Evolutionary conservation across 768 basidiomycete genomes (phyloP).

Genomic region (Boletales sp.): DNA sequence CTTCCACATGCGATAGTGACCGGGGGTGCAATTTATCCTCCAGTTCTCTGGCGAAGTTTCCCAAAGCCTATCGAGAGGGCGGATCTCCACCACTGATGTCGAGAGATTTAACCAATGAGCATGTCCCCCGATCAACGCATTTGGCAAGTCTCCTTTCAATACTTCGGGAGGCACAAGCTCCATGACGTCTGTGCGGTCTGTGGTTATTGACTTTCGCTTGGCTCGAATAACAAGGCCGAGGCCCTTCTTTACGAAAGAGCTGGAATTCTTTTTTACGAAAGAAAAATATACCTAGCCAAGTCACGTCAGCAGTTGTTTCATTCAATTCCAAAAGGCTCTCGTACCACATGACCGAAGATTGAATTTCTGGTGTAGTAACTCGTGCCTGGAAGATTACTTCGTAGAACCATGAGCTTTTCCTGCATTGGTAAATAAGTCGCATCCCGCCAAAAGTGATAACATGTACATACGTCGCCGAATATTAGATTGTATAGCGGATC

Average conservation of each 20-base stretch:
- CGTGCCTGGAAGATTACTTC: too few species aligned
- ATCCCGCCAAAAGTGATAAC: too few species aligned
- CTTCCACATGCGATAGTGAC: background rate
- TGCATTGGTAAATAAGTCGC: too few species aligned
- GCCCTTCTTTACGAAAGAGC: too few species aligned
- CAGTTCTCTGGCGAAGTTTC: conserved; percentile 17
- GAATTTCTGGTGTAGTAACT: background rate
- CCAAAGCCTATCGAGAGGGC: conserved; percentile 20
- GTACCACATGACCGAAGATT: conserved; percentile 1
- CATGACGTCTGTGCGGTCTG: background rate
- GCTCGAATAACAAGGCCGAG: conserved; percentile 15
- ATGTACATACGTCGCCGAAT: too few species aligned
- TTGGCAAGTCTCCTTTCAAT: conserved; percentile 16
- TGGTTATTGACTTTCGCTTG: background rate
- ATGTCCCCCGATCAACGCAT: conserved; percentile 1
- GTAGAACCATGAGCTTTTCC: too few species aligned
- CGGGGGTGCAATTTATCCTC: conserved; percentile 10
- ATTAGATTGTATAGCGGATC: too few species aligned
- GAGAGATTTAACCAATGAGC: conserved; percentile 30
- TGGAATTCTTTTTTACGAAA: too few species aligned
- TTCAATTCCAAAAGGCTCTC: background rate
- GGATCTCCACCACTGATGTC: conserved; percentile 20
- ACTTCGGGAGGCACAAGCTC: conserved; percentile 18
- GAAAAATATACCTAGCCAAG: too few species aligned
- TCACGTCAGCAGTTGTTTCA: too few species aligned